These are phyloP conservation scores for Penicillium verrucosum DNA, from an alignment of 2,329 filamentous ascomycete genomes.

Conservation along the genomic window DNA sequence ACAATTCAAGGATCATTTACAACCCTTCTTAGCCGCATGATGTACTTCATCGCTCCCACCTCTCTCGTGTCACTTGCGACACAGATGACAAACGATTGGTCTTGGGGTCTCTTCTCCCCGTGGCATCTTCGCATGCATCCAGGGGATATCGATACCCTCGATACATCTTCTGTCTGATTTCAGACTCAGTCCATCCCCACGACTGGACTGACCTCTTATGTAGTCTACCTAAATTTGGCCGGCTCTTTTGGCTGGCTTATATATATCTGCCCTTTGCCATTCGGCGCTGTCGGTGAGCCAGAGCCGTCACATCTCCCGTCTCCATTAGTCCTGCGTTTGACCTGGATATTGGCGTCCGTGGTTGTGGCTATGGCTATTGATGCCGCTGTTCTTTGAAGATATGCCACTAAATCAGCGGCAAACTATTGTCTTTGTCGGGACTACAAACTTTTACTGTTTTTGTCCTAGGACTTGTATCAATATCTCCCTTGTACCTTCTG, in stretches of 20 bases:
- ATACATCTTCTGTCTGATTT: neutral
- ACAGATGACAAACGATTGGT: neutral
- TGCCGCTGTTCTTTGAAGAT: neutral
- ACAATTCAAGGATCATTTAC: constrained; percentile 1
- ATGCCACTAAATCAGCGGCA: neutral
- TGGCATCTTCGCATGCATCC: neutral
- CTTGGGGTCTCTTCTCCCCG: neutral
- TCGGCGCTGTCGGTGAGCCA: neutral
- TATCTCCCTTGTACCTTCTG: neutral
- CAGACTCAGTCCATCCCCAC: neutral
- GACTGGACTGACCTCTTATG: constrained; percentile 13
- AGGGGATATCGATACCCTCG: neutral
- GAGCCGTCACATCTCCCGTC: neutral
- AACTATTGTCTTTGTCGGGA: constrained; percentile 3
- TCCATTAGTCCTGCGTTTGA: neutral
- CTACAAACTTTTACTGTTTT: neutral
- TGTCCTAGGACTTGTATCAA: neutral
- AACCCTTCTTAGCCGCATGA: neutral
- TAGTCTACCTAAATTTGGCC: constrained; percentile 21
- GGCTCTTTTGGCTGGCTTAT: constrained; percentile 1
- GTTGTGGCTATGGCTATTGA: neutral
- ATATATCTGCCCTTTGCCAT: neutral
- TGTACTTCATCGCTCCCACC: neutral
- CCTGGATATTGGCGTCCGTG: neutral
- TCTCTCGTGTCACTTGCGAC: neutral